Evolutionary conservation across 2,329 filamentous ascomycete genomes (phyloP).

Genomic region (Exophiala spinifera): DNA sequence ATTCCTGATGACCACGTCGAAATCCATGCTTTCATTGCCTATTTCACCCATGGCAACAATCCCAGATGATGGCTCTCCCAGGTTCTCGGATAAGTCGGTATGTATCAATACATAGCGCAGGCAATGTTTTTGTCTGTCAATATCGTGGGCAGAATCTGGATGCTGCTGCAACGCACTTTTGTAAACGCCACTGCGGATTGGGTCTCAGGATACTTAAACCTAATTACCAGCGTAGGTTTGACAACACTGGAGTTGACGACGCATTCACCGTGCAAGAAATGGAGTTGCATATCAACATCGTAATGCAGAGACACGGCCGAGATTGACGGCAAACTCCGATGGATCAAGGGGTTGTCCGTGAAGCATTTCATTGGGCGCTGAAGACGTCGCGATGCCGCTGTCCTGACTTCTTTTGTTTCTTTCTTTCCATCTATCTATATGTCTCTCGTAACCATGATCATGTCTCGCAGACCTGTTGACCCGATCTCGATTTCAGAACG

Average conservation of each 20-base stretch:
- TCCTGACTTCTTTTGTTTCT: too few relatives aligned
- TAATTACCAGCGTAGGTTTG: too few relatives aligned
- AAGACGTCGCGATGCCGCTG: background rate
- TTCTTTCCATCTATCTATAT: background rate
- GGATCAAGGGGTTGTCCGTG: background rate
- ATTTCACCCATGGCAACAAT: background rate
- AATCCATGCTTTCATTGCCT: conserved; percentile 12
- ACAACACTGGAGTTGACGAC: too few relatives aligned
- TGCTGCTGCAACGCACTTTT: background rate
- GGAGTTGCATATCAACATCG: background rate
- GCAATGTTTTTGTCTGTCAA: too few relatives aligned
- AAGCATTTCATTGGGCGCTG: background rate
- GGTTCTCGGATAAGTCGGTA: background rate
- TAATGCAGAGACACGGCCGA: background rate
- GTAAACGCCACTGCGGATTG: background rate
- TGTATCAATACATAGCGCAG: too few relatives aligned
- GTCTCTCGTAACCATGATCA: background rate
- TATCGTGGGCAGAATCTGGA: background rate
- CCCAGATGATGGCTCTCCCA: too few relatives aligned
- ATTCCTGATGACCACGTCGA: conserved; percentile 44
- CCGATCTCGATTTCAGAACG: background rate
- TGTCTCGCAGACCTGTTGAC: background rate
- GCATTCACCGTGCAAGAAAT: background rate
- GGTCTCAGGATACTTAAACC: too few relatives aligned
- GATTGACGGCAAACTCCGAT: conserved; percentile 13